Conservation (phyloP, 2,329 filamentous ascomycete species). For the Coniochaeta hoffmannii region DNA sequence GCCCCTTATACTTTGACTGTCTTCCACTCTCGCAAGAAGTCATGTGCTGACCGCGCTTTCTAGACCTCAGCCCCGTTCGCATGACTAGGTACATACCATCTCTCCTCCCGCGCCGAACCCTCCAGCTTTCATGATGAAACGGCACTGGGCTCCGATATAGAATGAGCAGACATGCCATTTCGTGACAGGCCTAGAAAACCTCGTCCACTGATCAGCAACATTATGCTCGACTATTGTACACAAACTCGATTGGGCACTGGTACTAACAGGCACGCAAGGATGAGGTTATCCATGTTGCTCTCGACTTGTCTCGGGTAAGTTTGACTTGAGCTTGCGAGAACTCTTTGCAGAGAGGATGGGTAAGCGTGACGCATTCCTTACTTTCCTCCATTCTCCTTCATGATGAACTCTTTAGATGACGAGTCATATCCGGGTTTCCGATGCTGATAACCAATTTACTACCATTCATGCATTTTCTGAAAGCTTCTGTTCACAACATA, state of each 20-base stretch:
- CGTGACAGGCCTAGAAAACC: conserved; percentile 99
- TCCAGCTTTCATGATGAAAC: conserved; percentile 61
- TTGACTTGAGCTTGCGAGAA: background rate
- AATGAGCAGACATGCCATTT: conserved; percentile 79
- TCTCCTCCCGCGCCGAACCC: conserved; percentile 3
- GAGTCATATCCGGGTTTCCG: conserved; percentile 70
- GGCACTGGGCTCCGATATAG: conserved; percentile 94
- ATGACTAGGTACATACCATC: conserved; percentile 10
- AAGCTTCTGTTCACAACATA: conserved; percentile 9
- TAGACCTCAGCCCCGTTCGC: background rate
- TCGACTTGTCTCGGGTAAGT: background rate
- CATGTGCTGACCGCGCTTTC: conserved; percentile 11
- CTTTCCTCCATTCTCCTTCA: conserved; percentile 17
- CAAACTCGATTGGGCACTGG: background rate
- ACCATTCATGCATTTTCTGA: conserved; percentile 67
- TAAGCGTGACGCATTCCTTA: background rate
- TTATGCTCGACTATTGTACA: background rate
- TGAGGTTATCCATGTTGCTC: background rate
- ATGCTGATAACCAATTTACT: conserved; percentile 61
- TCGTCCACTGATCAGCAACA: conserved; percentile 75
- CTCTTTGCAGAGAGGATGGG: background rate
- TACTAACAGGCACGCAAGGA: background rate
- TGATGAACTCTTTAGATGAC: conserved; percentile 58
- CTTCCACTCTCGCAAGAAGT: conserved; percentile 9
- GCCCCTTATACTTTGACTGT: conserved; percentile 14